Conservation (phyloP, 305 asterid genomes). For the Petunia hybrid region DNA sequence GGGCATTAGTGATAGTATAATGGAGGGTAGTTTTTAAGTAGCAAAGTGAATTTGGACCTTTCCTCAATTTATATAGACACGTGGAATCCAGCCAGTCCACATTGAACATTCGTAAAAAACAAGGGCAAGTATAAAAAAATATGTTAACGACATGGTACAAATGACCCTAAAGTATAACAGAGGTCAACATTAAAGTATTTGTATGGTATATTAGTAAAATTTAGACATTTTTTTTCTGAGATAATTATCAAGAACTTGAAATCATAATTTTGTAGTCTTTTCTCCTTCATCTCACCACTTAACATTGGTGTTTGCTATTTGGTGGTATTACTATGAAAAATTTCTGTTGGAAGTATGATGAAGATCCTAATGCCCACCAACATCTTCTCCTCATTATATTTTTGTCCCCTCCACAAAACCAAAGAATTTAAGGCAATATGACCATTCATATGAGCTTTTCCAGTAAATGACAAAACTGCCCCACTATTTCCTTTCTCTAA, state of each 20-base stretch:
- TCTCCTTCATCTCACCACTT: not conserved
- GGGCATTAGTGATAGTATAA: slow-evolving; percentile 10
- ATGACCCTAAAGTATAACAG: no score
- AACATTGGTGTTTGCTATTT: not conserved
- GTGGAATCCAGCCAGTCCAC: no score
- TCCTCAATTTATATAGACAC: no score
- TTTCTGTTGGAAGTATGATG: not conserved
- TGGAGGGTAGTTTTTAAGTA: no score
- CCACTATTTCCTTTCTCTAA: slow-evolving; percentile 29
- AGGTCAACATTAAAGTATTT: no score
- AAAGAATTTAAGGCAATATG: slow-evolving; percentile 20
- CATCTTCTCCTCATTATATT: slow-evolving; percentile 19
- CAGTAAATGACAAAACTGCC: slow-evolving; percentile 29
- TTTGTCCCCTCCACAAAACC: slow-evolving; percentile 29
- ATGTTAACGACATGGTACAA: no score
- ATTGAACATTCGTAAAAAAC: no score
- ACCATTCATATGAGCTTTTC: slow-evolving; percentile 27
- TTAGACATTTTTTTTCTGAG: not conserved
- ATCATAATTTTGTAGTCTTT: not conserved
- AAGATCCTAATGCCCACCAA: slow-evolving; percentile 32
- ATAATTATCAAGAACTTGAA: slow-evolving; percentile 4
- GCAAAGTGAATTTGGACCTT: no score
- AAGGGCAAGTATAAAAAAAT: no score
- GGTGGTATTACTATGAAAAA: not conserved
- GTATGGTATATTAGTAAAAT: no score